Conservation (phyloP, 352 stramenopile genomes). For the Aphanomyces euteiches region DNA sequence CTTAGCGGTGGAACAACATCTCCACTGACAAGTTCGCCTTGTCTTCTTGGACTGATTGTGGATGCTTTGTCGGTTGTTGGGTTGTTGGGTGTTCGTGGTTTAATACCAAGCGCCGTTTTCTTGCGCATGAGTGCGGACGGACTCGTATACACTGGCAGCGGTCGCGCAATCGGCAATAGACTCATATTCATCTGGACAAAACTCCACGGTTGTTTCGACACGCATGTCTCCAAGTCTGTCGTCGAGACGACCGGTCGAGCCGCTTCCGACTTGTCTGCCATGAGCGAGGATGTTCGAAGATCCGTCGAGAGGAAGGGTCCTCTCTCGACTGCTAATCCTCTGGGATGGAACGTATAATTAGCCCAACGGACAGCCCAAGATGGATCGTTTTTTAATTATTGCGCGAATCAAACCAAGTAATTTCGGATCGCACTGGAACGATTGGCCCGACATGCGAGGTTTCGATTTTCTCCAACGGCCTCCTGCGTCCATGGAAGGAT, state of each 20-base stretch:
- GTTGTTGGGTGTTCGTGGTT: slow-evolving; percentile 63
- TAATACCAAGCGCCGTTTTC: slow-evolving; percentile 47
- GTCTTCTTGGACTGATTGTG: slow-evolving; percentile 67
- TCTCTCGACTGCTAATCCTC: too few relatives aligned
- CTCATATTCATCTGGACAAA: slow-evolving; percentile 87
- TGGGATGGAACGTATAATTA: too few relatives aligned
- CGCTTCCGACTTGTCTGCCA: background rate
- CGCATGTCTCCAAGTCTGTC: background rate
- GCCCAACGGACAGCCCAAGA: too few relatives aligned
- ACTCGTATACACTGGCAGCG: slow-evolving; percentile 50
- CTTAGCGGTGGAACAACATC: slow-evolving; percentile 1
- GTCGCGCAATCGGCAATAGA: slow-evolving; percentile 67
- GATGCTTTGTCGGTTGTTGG: slow-evolving; percentile 48
- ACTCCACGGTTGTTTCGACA: slow-evolving; percentile 44
- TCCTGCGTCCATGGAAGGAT: too few relatives aligned
- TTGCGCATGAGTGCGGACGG: slow-evolving; percentile 35
- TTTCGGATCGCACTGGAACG: too few relatives aligned
- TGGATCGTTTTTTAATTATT: too few relatives aligned
- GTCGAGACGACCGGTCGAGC: background rate
- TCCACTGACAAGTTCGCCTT: slow-evolving; percentile 38
- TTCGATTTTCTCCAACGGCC: too few relatives aligned
- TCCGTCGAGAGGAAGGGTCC: too few relatives aligned
- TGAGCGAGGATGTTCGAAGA: background rate
- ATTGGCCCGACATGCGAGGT: too few relatives aligned
- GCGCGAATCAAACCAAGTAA: too few relatives aligned